Evolutionary conservation across 176 grass and related monocot genomes (phyloP).

Genomic region (Juncus inflexus): DNA sequence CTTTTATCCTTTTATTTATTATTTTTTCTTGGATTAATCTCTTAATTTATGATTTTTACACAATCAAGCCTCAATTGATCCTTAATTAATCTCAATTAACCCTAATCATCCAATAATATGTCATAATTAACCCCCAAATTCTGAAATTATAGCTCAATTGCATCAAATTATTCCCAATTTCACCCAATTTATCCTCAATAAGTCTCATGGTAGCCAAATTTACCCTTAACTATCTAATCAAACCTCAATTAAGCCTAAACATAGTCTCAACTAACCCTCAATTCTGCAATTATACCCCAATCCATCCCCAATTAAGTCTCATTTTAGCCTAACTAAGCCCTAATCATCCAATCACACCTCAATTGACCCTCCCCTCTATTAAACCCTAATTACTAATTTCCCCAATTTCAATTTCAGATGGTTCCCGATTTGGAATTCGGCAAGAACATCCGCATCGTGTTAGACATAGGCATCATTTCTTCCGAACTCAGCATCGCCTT

Average conservation of each 20-base stretch:
- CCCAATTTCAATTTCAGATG: constrained; percentile 47
- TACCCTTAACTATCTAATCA: too few relatives aligned
- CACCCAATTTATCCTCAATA: too few relatives aligned
- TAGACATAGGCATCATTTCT: constrained; percentile 78
- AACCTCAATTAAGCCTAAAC: too few relatives aligned
- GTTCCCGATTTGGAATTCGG: constrained; percentile 96
- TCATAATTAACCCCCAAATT: background rate
- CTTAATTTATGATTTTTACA: too few relatives aligned
- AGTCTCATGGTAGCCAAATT: too few relatives aligned
- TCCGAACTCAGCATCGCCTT: constrained; percentile 64
- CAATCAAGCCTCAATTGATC: too few relatives aligned
- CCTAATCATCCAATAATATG: background rate
- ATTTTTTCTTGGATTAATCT: too few relatives aligned
- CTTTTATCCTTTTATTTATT: constrained; percentile 5
- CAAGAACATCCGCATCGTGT: constrained; percentile 78
- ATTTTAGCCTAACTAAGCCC: background rate
- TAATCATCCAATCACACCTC: background rate
- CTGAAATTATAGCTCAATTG: background rate
- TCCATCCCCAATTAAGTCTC: too few relatives aligned
- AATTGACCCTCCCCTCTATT: constrained; percentile 3
- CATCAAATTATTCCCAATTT: too few relatives aligned
- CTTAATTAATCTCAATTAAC: too few relatives aligned
- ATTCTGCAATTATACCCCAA: too few relatives aligned
- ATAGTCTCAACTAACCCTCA: too few relatives aligned
- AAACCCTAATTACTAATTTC: constrained; percentile 25